Base-by-base conservation (phyloP, 2,329 filamentous ascomycete species). In the Aspergillus sp. region DNA sequence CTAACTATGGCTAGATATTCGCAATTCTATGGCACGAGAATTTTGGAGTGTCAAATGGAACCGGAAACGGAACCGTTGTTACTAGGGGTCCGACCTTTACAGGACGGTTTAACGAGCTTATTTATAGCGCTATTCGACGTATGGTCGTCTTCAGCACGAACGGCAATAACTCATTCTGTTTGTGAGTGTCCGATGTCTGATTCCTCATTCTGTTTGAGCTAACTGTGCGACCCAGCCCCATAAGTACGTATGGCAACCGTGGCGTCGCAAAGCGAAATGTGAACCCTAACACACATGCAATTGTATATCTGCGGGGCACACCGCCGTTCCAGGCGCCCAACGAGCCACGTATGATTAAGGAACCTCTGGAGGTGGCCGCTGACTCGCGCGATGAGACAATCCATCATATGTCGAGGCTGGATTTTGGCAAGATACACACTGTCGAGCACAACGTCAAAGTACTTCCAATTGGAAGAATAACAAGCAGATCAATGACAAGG, bases 401-500 rank as follows among this genome's bases (percentile, higher is more conserved):
- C 5, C 53, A 73, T 15, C 8, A 13, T 0, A 66, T 71, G 48
- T 79, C 76, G 3, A 69, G 76, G 2, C 56, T 80, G 4, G 74
- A 77, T 11, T 78, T 77, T 36, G 71, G 69, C 2, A 77, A 78
- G 13, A 60, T 74, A 1, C 73, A 76, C 60, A 75, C 73, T 0
- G 71, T 79, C 12, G 73, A 80, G 53, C 72, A 77, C 53, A 78
- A 79, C 52, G 64, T 76, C 38, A 78, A 74, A 51, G 74, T 77
- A 1, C 72, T 73, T 18, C 67, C 76, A 1, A 61, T 79, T 5
- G 77, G 78, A 0, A 59, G 56, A 11, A 68, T 80, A 3, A 63
- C 61, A 5, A 15, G 53, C 1, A n/a, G 51, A 3, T 71, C 72
- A 6, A 65, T 74, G 55, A 26, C 58, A 1, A 61, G 44, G 18